Base-by-base conservation (phyloP, 129 eudicot genomes). In the Flaveria ramosissima region DNA sequence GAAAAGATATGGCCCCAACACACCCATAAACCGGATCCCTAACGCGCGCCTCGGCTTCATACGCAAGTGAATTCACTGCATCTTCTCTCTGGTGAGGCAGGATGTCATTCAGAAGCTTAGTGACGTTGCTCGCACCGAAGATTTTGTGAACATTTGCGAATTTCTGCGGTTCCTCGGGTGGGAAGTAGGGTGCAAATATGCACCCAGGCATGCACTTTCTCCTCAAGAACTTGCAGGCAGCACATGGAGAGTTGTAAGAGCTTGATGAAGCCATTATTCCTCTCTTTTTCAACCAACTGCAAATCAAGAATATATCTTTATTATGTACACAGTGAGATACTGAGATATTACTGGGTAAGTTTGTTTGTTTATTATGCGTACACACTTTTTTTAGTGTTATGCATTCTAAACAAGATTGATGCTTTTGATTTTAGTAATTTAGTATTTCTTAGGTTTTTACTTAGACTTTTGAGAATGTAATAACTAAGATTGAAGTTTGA, bases 121-220 rank as follows among this genome's bases (percentile, higher is more conserved):
- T 78, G 7, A 93, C 96, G 24, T 93, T 93, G 82, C 97, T 93
- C 0, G 98, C 98, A 0, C 98, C 98, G 74, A 93, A 93, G 76
- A 93, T 90, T 47, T 90, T 93, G 92, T 93, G 98, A n/a, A 93
- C 98, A 27, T 90, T 89, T 69, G 92, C 87, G 14, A 93, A 93
- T 53, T 88, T 93, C 17, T 85, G 90, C 0, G 98, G 98, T 71
- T 93, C 96, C 48, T 93, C 98, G 0, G 98, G 98, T 20, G 96
- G 98, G 81, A 93, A 93, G 71, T 93, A 88, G 12, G 98, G 98
- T 4, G 96, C 89, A 60, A 93, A 93, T 17, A 88, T 82, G 96
- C 98, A 93, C 19, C 92, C 96, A 3, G 90, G 96, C 86, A 88
- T 78, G 91, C 98, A 93, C 72, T 93, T 93, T 59, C 98, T 77